A percentile compares a stretch with the other conserved stretches of the same genome.
Conservation (phyloP, 371 early-diverging fungal genomes). For the Actinomortierella wolfii region DNA sequence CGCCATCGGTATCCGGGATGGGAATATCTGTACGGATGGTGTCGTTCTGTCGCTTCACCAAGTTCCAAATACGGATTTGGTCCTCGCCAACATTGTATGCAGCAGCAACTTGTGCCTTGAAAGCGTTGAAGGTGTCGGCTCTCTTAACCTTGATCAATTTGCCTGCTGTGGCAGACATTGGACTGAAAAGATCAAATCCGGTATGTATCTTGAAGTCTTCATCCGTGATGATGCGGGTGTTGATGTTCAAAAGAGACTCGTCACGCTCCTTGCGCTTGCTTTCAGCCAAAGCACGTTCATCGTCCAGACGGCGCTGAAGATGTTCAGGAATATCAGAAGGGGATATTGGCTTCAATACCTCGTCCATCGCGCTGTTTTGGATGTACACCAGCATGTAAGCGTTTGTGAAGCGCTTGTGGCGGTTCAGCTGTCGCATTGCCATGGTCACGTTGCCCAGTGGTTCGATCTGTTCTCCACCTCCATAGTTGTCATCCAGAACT, state of each 20-base stretch:
- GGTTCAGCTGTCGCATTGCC: slow-evolving; percentile 37
- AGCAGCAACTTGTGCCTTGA: slow-evolving; percentile 59
- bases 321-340: slow-evolving; percentile 82
- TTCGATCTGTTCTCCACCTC: slow-evolving; percentile 61
- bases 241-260: slow-evolving; percentile 26
- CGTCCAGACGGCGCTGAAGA: slow-evolving; percentile 58
- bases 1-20: slow-evolving; percentile 50
- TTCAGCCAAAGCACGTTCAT: slow-evolving; percentile 21
- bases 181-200: slow-evolving; percentile 83
- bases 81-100: slow-evolving; percentile 56
- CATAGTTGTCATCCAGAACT: slow-evolving; percentile 96
- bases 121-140: slow-evolving; percentile 58
- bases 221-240: slow-evolving; percentile 49
- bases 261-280: slow-evolving; percentile 33
- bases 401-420: slow-evolving; percentile 83
- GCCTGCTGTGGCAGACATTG: slow-evolving; percentile 33
- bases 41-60: slow-evolving; percentile 83
- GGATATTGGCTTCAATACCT: slow-evolving; percentile 71
- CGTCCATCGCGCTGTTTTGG: slow-evolving; percentile 73
- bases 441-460: slow-evolving; percentile 51
- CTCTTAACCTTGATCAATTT: slow-evolving; percentile 57
- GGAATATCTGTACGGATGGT: slow-evolving; percentile 81
- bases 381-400: slow-evolving; percentile 98
- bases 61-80: slow-evolving; percentile 81
- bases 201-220: slow-evolving; percentile 67